Base-by-base conservation (phyloP, 1,284 basidiomycete species). In the Takashimella tepidaria region DNA sequence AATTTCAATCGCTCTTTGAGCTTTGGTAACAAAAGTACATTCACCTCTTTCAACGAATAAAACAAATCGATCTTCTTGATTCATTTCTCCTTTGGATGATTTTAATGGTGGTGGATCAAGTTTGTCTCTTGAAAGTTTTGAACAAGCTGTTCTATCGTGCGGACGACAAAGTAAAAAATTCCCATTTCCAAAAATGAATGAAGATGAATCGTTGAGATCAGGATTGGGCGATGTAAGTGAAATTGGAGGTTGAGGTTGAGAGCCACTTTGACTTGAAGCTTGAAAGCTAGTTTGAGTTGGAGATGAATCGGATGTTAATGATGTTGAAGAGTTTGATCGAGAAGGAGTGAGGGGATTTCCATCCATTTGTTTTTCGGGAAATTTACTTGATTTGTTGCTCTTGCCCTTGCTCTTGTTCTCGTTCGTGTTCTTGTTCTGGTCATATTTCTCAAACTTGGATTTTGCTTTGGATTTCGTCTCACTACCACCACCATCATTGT, bases 21-120 rank as follows among this genome's bases (percentile, higher is more conserved):
- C 78, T 75, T 93, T 95, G 64, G 88, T 82, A 19, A 89, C 68
- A 75, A 93, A 93, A 2, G 87, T 85, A 70, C 90, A 95, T 12
- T 79, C 81, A 16, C 90, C 90, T 45, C 89, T 61, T 19, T 61
- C 50, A 40, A 71, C 58, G 13, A 73, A 45, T 43, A 72, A 53
- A 37, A 64, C 62, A 47, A 57, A 66, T 42, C 43, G 44, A 8
- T 27, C 16, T 6, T 24, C 16, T 37, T 6, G 21, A 16, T 26
- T 16, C 20, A 8, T 16, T 16, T 8, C 16, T 8, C 31, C 31
- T 8, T 8, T 8, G 16, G 16, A 8, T 16, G 31, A 37, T 8
- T 16, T 16, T 37, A 37, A 16, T 16, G 10, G 10, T 16, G 8
- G 10, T 16, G 16, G 31, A 16, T 37, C 31, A 37, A 16, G 31